phyloP scores from a whole-genome alignment of 2,329 filamentous ascomycete species.

The Arachnomyces sp. region DNA sequence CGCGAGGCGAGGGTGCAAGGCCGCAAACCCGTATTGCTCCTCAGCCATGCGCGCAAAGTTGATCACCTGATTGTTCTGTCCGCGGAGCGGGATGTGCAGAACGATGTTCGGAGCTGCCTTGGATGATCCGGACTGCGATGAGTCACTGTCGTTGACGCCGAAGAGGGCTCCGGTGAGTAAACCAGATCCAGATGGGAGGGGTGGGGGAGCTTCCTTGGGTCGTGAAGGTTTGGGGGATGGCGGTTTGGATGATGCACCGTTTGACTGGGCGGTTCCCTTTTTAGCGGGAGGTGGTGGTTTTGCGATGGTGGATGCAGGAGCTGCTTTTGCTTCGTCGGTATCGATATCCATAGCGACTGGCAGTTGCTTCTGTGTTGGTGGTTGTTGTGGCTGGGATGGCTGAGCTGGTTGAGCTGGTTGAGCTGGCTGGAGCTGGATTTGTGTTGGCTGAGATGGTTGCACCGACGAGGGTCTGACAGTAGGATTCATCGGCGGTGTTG shows the following conservation, averaged over 20 bases:
- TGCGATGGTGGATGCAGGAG: slow-evolving; percentile 12
- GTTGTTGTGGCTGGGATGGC: slow-evolving; percentile 12
- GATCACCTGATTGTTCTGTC: slow-evolving; percentile 80
- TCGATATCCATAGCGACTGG: slow-evolving; percentile 30
- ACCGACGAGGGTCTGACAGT: slow-evolving; percentile 18
- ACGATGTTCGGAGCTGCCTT: slow-evolving; percentile 65
- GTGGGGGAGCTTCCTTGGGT: slow-evolving; percentile 47
- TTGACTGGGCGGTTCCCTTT: slow-evolving; percentile 36
- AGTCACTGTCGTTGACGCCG: slow-evolving; percentile 41
- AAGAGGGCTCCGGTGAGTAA: slow-evolving; percentile 55
- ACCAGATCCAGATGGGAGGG: slow-evolving; percentile 54
- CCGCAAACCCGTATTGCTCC: slow-evolving; percentile 89
- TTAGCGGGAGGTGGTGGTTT: slow-evolving; percentile 20
- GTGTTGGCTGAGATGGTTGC: slow-evolving; percentile 4
- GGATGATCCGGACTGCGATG: slow-evolving; percentile 33
- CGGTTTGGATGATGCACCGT: slow-evolving; percentile 44
- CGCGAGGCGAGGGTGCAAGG: slow-evolving; percentile 81
- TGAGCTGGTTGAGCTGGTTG: slow-evolving; percentile 7
- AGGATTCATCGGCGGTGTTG: slow-evolving; percentile 2
- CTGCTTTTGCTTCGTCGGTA: slow-evolving; percentile 11
- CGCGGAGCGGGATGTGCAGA: slow-evolving; percentile 68
- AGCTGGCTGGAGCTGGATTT: neutral
- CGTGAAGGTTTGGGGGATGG: slow-evolving; percentile 49
- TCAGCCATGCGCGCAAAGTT: slow-evolving; percentile 93
- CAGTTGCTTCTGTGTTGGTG: slow-evolving; percentile 12